Conservation (phyloP, 2,329 filamentous ascomycete species). For the Penicillium sp. region DNA sequence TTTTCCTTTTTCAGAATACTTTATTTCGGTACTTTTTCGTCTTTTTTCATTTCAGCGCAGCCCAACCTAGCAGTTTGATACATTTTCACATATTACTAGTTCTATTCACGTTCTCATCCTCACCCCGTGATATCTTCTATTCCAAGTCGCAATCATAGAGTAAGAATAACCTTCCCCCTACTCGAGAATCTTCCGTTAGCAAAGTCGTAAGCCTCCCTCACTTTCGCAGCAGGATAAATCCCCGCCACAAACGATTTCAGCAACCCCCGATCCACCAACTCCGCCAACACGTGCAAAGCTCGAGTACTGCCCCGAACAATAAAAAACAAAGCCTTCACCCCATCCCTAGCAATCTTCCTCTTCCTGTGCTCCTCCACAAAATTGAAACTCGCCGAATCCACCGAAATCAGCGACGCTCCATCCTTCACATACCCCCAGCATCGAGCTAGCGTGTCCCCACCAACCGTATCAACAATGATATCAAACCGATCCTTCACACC, state of each 20-base stretch:
- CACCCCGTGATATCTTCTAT: not conserved
- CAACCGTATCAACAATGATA: conserved; percentile 35
- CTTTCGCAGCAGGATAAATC: conserved; percentile 22
- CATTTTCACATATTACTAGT: not conserved
- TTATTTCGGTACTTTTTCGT: not conserved
- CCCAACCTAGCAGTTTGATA: not conserved
- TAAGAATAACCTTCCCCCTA: conserved; percentile 32
- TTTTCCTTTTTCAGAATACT: not conserved
- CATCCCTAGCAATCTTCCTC: conserved; percentile 21
- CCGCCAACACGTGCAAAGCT: conserved; percentile 20
- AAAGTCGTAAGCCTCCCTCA: conserved; percentile 28
- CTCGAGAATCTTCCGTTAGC: conserved; percentile 20
- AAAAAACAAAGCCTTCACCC: conserved; percentile 30
- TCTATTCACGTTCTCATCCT: not conserved
- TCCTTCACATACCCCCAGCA: conserved; percentile 30
- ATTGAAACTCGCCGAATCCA: conserved; percentile 35
- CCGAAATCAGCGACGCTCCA: conserved; percentile 29
- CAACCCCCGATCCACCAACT: conserved; percentile 17
- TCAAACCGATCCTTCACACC: conserved; percentile 19
- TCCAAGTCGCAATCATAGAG: conserved; percentile 4
- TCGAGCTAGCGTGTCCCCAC: conserved; percentile 25
- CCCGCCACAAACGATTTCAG: conserved; percentile 28
- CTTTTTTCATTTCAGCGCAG: not conserved
- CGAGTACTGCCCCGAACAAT: conserved; percentile 22
- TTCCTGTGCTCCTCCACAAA: conserved; percentile 33